Evolutionary conservation across 116 monocot species (phyloP).

Genomic region (Trichopus zeylanicus): DNA sequence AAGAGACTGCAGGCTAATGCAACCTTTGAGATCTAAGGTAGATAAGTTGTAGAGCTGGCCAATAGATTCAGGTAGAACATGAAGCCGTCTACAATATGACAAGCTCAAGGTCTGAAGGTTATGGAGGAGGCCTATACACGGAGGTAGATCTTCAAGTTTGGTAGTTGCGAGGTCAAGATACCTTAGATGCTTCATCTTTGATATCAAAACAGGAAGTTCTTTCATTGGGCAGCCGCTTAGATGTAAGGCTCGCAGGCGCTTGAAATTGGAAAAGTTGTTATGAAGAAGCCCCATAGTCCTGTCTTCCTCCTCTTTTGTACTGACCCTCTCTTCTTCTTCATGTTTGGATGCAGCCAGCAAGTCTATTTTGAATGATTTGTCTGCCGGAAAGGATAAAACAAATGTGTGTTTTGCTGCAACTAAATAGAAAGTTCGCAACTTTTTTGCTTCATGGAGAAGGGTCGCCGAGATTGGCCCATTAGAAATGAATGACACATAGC

Average conservation of each 20-base stretch:
- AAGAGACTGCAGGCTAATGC: not conserved
- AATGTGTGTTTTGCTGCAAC: too few relatives aligned
- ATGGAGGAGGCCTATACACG: not conserved
- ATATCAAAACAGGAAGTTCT: not conserved
- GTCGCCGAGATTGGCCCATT: not conserved
- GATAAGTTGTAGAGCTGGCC: not conserved
- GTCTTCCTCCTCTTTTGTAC: not conserved
- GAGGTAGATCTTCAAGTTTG: not conserved
- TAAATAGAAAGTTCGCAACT: not conserved
- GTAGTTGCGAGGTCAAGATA: not conserved
- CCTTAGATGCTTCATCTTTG: not conserved
- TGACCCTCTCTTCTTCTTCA: too few relatives aligned
- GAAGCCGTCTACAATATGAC: not conserved
- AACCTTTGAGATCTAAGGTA: not conserved
- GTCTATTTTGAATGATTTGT: too few relatives aligned
- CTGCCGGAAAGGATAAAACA: too few relatives aligned
- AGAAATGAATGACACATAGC: not conserved
- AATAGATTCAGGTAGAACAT: not conserved
- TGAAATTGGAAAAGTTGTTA: not conserved
- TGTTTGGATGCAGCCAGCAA: too few relatives aligned
- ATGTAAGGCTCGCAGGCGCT: not conserved
- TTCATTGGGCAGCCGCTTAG: not conserved
- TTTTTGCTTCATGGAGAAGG: not conserved
- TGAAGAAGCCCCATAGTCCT: not conserved
- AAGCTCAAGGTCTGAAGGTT: conserved; percentile 4